Evolutionary conservation across 1,139 yeast genomes (phyloP).

Genomic region (Sugiyamaella neomexicana): DNA sequence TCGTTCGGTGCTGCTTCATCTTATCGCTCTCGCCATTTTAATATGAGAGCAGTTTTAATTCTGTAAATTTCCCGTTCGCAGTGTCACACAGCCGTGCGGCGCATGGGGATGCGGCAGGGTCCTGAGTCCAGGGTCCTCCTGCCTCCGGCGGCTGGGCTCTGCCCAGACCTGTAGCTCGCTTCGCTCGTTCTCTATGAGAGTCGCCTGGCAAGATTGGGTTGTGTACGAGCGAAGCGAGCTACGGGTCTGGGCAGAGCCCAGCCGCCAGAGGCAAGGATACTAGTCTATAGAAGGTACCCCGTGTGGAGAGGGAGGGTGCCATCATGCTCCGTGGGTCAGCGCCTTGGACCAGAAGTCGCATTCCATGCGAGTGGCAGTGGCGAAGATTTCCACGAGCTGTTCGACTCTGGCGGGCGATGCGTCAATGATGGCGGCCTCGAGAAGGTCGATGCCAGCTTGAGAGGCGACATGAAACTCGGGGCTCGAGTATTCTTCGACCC

Average conservation of each 20-base stretch:
- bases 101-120: background rate
- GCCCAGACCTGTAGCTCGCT: background rate
- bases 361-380: slow-evolving; percentile 59
- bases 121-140: background rate
- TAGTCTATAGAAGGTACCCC: background rate
- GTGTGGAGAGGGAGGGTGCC: no score
- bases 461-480: slow-evolving; percentile 59
- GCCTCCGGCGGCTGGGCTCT: background rate
- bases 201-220: no score
- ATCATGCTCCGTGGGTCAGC: slow-evolving; percentile 30
- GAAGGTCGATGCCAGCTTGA: slow-evolving; percentile 47
- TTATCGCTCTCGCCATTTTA: background rate
- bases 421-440: slow-evolving; percentile 48
- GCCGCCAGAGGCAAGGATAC: background rate
- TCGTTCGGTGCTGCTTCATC: slow-evolving; percentile 7
- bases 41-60: slow-evolving; percentile 10
- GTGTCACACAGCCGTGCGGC: slow-evolving; percentile 1
- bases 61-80: slow-evolving; percentile 3
- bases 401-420: slow-evolving; percentile 48
- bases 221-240: background rate
- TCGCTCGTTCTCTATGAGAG: background rate
- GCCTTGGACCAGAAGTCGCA: slow-evolving; percentile 60
- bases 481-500: slow-evolving; percentile 64
- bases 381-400: slow-evolving; percentile 57
- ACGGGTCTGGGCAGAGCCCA: slow-evolving; percentile 1